Conservation (phyloP, 257 asterid species). For the Cordia subcordata region DNA sequence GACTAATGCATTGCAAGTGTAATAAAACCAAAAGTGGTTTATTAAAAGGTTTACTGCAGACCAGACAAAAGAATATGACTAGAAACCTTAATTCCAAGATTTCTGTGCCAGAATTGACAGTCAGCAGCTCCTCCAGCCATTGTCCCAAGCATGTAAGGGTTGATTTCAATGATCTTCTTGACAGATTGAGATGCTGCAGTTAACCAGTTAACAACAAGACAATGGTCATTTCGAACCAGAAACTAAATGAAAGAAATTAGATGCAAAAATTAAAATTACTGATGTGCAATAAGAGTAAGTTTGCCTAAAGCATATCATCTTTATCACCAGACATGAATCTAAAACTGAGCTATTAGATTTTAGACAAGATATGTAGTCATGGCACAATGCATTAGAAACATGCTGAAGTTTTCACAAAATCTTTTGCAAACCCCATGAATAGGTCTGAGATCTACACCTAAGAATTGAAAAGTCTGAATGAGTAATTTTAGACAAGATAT, state of each 20-base stretch:
- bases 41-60: not conserved
- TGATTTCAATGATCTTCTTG: constrained; percentile 85
- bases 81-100: constrained; percentile 70
- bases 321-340: too few species aligned
- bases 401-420: too few species aligned
- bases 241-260: not conserved
- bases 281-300: too few species aligned
- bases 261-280: too few species aligned
- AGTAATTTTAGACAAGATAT: too few species aligned
- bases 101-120: constrained; percentile 94
- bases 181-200: constrained; percentile 84
- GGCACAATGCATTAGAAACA: too few species aligned
- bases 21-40: not conserved
- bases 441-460: too few species aligned
- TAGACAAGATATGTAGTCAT: too few species aligned
- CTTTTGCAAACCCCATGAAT: too few species aligned
- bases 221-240: not conserved
- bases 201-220: constrained; percentile 4
- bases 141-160: constrained; percentile 91
- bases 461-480: too few species aligned
- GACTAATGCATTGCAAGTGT: not conserved
- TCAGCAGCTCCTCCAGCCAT: constrained; percentile 99
- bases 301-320: too few species aligned
- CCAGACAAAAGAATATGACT: constrained; percentile 2
- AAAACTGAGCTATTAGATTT: too few species aligned